Conservation (phyloP, 768 basidiomycete genomes). For the Amanita pseudoporphyria region DNA sequence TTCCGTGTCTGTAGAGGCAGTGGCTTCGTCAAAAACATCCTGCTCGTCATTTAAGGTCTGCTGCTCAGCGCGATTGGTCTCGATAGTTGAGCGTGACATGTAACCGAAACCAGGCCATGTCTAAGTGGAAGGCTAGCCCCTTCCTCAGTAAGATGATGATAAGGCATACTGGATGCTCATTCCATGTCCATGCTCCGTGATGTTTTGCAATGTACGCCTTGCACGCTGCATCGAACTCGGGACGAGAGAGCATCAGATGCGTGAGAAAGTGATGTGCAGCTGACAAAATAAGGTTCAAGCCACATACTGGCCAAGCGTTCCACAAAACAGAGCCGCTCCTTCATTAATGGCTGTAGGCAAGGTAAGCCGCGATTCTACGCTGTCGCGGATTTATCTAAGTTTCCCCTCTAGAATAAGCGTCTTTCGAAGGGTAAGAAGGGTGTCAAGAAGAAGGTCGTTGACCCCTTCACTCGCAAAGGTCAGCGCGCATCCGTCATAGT, state of each 20-base stretch:
- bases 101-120: conserved; percentile 32
- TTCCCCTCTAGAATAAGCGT: conserved; percentile 75
- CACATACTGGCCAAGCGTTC: conserved; percentile 23
- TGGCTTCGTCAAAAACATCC: conserved; percentile 28
- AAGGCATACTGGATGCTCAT: conserved; percentile 44
- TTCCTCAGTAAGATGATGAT: conserved; percentile 6
- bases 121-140: conserved; percentile 15
- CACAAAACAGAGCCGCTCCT: conserved; percentile 36
- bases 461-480: conserved; percentile 99
- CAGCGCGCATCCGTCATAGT: conserved; percentile 10
- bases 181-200: conserved; percentile 46
- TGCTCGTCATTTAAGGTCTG: conserved; percentile 18
- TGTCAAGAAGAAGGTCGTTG: conserved; percentile 99
- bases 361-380: conserved; percentile 31
- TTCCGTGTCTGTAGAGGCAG: conserved; percentile 14
- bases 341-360: conserved; percentile 85
- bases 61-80: conserved; percentile 9
- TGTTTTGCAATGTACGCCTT: conserved; percentile 24
- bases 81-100: conserved; percentile 29
- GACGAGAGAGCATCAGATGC: conserved; percentile 40
- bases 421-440: conserved; percentile 98
- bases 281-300: conserved; percentile 53
- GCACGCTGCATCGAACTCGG: conserved; percentile 52
- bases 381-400: conserved; percentile 1
- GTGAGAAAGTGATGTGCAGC: conserved; percentile 45